Evolutionary conservation across 2,329 filamentous ascomycete species (phyloP).

Genomic region (Alternaria ventricosa): DNA sequence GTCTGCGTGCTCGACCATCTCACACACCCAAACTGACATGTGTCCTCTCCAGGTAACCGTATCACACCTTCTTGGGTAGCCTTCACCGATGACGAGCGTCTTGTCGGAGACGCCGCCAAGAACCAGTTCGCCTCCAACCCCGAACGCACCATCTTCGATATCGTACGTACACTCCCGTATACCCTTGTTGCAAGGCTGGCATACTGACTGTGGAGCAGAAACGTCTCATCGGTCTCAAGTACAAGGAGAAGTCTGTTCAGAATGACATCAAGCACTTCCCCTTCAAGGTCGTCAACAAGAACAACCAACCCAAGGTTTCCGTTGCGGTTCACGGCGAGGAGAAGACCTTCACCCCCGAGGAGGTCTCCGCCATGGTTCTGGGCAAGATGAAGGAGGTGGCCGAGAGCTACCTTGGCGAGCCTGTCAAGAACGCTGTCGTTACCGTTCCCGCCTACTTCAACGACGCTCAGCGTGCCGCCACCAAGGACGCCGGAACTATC

Average conservation of each 20-base stretch:
- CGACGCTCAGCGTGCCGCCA: constrained; percentile 95
- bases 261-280: constrained; percentile 97
- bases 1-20: constrained; percentile 1
- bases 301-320: constrained; percentile 85
- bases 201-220: constrained; percentile 50
- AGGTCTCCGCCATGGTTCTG: constrained; percentile 77
- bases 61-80: constrained; percentile 78
- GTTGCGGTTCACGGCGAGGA: constrained; percentile 70
- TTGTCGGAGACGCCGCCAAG: constrained; percentile 85
- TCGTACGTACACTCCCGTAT: constrained; percentile 33
- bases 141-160: constrained; percentile 56
- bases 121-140: constrained; percentile 59
- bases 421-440: constrained; percentile 86
- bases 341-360: constrained; percentile 81
- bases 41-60: constrained; percentile 47
- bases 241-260: constrained; percentile 73
- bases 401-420: constrained; percentile 80
- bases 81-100: constrained; percentile 94
- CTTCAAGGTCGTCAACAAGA: constrained; percentile 89
- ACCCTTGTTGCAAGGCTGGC: background rate
- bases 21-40: constrained; percentile 25
- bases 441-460: constrained; percentile 99
- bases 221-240: constrained; percentile 61
- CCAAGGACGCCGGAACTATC: constrained; percentile 92
- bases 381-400: constrained; percentile 78